Conservation (phyloP, 257 asterid genomes). For the Capsicum chinense region DNA sequence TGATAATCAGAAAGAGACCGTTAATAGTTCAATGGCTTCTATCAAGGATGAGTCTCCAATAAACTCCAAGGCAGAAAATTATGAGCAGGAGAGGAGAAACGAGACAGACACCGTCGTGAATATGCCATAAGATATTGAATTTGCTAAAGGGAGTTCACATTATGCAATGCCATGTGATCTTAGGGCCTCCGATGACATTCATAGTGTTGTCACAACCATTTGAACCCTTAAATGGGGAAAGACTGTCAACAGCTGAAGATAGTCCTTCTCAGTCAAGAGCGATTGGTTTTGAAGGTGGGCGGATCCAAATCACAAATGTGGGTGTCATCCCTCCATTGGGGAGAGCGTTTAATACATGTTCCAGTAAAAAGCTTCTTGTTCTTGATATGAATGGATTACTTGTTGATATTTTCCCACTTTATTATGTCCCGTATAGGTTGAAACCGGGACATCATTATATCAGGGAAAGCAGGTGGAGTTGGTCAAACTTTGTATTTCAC, state of each 20-base stretch:
- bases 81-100: conserved; percentile 10
- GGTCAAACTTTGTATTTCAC: conserved; percentile 30
- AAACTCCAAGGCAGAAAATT: not conserved
- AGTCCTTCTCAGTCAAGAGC: conserved; percentile 28
- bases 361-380: conserved; percentile 76
- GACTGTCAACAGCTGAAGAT: conserved; percentile 30
- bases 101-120: conserved; percentile 14
- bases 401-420: conserved; percentile 58
- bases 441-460: conserved; percentile 55
- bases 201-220: conserved; percentile 1
- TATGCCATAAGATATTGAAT: conserved; percentile 14
- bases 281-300: conserved; percentile 34
- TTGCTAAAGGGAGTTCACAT: conserved; percentile 31
- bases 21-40: conserved; percentile 12
- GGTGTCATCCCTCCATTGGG: conserved; percentile 28
- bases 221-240: conserved; percentile 19
- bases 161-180: conserved; percentile 27
- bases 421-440: conserved; percentile 53
- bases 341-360: conserved; percentile 33
- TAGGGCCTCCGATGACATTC: not conserved
- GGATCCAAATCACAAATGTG: conserved; percentile 33
- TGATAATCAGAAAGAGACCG: conserved; percentile 35
- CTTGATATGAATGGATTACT: conserved; percentile 88
- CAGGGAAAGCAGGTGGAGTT: conserved; percentile 64
- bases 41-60: conserved; percentile 5